Conservation (phyloP, 2,329 filamentous ascomycete genomes). For the Talaromyces albobiverticillius region DNA sequence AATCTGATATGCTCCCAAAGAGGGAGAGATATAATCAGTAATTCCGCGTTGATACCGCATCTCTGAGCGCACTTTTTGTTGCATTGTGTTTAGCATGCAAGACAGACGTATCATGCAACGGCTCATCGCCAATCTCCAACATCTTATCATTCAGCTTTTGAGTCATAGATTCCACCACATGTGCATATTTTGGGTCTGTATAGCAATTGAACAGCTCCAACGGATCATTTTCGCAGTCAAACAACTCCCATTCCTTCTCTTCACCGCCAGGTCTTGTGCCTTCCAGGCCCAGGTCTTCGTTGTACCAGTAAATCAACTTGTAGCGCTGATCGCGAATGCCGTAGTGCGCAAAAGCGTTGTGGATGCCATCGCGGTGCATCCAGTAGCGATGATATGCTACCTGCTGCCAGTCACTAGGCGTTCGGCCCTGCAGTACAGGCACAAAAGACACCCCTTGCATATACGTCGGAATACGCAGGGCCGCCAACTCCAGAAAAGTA, state of each 20-base stretch:
- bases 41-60: not conserved
- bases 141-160: constrained; percentile 48
- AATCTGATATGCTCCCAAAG: too few species aligned
- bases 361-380: constrained; percentile 54
- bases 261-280: constrained; percentile 42
- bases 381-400: constrained; percentile 56
- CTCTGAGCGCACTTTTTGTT: not conserved
- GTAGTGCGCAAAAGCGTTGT: constrained; percentile 53
- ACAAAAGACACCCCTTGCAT: constrained; percentile 53
- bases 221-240: constrained; percentile 52
- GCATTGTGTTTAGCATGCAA: too few species aligned
- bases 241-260: constrained; percentile 54
- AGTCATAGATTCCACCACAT: constrained; percentile 42
- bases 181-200: constrained; percentile 33
- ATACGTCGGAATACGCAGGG: constrained; percentile 42
- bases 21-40: not conserved
- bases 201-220: constrained; percentile 52
- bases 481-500: constrained; percentile 49
- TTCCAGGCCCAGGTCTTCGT: constrained; percentile 46
- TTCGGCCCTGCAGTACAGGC: constrained; percentile 33
- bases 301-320: constrained; percentile 59
- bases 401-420: constrained; percentile 48
- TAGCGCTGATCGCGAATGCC: constrained; percentile 52
- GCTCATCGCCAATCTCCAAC: constrained; percentile 51
- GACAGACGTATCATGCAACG: constrained; percentile 1